Evolutionary conservation across 2,329 filamentous ascomycete genomes (phyloP), one percentile per base, ranked within the genome.

Genomic region (Ophiosphaerella narmari): DNA sequence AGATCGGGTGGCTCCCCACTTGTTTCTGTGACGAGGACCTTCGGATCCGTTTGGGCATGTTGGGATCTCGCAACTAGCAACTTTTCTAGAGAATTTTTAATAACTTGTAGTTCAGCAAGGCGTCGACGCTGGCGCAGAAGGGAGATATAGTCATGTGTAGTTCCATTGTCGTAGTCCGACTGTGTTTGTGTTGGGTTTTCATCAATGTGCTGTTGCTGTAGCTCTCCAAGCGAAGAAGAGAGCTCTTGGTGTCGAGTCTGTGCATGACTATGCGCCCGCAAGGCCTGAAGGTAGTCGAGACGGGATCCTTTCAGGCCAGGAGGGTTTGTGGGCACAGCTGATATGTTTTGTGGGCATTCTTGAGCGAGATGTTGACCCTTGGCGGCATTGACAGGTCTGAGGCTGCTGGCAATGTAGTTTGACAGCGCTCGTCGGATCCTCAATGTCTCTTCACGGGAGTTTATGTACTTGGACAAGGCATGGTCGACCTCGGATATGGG

Each of bases 51-150:
- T 12, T 52, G 48, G 2, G 52, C 46, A 14, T 52, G 54, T 13
- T 71, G 68, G 4, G 78, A 66, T 39, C 76, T 72, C 23, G 62
- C 57, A 44, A 59, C 60, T n/a, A 71, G 43, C 13, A 75, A 32
- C 35, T 66, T 70, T 16, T 76, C 72, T 5, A 81, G 57, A 39
- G 78, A 74, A 21, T 75, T 70, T 42, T 78, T 74, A 29, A 80
- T 76, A 14, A 80, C 70, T 42, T 77, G 73, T 2, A 81, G 65
- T 50, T 78, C 78, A 40, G 71, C 68, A 54, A 75, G 71, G n/a
- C 72, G 73, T 13, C 74, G 73, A 32, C 77, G 76, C 50, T 79
- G 75, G 34, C 73, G 77, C 18, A 80, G 70, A 14, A 81, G 68
- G 16, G 66, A 52, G 12, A 80, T 66, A 56, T 81, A 80, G 34